Evolutionary conservation across 169 alveolate genomes (phyloP).

Genomic region (Theileria annulata): DNA sequence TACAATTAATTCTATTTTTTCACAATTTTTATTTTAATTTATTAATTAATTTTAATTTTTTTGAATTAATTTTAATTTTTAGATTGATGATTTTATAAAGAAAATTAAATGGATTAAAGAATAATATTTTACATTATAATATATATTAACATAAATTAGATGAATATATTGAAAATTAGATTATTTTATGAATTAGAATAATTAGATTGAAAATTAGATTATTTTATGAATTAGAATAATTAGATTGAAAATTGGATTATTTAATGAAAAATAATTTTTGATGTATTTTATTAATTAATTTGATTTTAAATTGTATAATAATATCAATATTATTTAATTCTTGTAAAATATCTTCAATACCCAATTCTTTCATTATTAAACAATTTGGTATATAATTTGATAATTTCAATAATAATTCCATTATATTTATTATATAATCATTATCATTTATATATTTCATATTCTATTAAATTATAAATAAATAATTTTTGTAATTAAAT

Average conservation of each 20-base stretch:
- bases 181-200: background rate
- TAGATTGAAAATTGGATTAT: background rate
- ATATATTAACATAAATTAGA: no score
- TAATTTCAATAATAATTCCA: slow-evolving; percentile 47
- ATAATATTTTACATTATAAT: background rate
- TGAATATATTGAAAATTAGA: slow-evolving; percentile 8
- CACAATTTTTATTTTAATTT: background rate
- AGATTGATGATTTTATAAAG: slow-evolving; percentile 42
- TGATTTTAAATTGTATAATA: slow-evolving; percentile 46
- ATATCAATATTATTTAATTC: slow-evolving; percentile 46
- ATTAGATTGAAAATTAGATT: slow-evolving; percentile 2
- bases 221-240: background rate
- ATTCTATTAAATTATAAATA: slow-evolving; percentile 10
- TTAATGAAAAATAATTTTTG: slow-evolving; percentile 30
- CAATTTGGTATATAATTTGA: slow-evolving; percentile 49
- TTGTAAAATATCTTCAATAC: slow-evolving; percentile 22
- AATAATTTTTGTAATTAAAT: background rate
- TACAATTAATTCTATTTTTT: background rate
- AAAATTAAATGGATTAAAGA: slow-evolving; percentile 45
- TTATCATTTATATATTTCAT: slow-evolving; percentile 28
- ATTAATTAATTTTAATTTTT: no score
- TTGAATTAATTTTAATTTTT: background rate
- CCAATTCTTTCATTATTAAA: slow-evolving; percentile 33
- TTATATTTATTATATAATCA: slow-evolving; percentile 32
- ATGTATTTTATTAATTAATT: slow-evolving; percentile 16